Evolutionary conservation across 805 yeast species (phyloP).

Genomic region (Saccharomycopsis fermentans): DNA sequence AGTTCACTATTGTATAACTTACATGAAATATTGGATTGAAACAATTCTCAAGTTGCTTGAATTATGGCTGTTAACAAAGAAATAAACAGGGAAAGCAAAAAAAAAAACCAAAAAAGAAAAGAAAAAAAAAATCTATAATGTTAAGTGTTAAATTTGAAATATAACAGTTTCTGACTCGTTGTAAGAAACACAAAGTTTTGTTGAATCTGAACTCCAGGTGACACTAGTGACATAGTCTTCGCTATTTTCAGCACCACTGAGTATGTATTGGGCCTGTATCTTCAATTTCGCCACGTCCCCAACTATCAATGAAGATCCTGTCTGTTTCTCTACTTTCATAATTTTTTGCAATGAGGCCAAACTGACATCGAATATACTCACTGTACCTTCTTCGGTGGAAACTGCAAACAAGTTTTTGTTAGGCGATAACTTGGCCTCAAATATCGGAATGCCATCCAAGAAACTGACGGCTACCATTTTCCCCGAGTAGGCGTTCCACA

Average conservation of each 20-base stretch:
- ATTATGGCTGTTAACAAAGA: background rate
- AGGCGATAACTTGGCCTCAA: slow-evolving; percentile 43
- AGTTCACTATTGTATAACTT: too few relatives aligned
- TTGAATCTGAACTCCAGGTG: slow-evolving; percentile 27
- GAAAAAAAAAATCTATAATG: background rate
- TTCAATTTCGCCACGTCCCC: slow-evolving; percentile 13
- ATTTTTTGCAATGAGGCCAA: background rate
- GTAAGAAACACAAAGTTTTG: slow-evolving; percentile 26
- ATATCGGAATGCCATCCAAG: slow-evolving; percentile 45
- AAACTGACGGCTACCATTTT: slow-evolving; percentile 28
- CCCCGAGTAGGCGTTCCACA: slow-evolving; percentile 54
- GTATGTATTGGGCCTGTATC: slow-evolving; percentile 22
- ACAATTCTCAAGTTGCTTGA: too few relatives aligned
- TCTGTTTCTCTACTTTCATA: background rate
- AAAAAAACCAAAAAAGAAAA: background rate
- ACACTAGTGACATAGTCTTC: slow-evolving; percentile 26
- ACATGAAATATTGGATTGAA: too few relatives aligned
- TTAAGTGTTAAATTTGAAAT: background rate
- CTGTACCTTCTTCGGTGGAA: slow-evolving; percentile 56
- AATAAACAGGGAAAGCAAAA: background rate
- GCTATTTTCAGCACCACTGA: slow-evolving; percentile 23
- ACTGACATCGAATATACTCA: slow-evolving; percentile 41
- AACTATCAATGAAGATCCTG: background rate
- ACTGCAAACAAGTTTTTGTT: slow-evolving; percentile 41
- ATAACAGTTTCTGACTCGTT: slow-evolving; percentile 12